Evolutionary conservation across 495 filamentous ascomycete species (phyloP).

Genomic region (Neurospora sp.): DNA sequence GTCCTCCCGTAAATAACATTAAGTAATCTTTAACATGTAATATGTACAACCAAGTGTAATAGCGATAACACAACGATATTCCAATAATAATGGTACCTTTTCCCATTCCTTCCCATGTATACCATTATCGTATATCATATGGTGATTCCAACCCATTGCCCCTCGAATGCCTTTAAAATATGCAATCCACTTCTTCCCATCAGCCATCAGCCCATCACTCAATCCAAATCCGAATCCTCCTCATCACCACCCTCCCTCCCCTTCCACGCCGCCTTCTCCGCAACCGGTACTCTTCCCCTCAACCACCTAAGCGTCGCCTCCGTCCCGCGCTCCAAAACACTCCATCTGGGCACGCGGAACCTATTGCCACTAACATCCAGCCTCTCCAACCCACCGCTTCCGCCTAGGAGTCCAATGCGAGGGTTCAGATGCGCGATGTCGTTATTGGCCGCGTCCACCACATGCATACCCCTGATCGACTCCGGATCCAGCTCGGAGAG

Average conservation of each 20-base stretch:
- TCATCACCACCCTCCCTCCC: slow-evolving; percentile 23
- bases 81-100: not conserved
- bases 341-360: slow-evolving; percentile 80
- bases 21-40: not conserved
- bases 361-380: slow-evolving; percentile 66
- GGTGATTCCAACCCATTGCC: not conserved
- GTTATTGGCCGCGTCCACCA: slow-evolving; percentile 74
- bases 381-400: slow-evolving; percentile 41
- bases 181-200: not conserved
- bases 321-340: slow-evolving; percentile 77
- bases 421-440: slow-evolving; percentile 69
- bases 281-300: slow-evolving; percentile 61
- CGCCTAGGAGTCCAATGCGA: slow-evolving; percentile 61
- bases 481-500: slow-evolving; percentile 63
- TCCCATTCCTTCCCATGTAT: not conserved
- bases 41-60: not conserved
- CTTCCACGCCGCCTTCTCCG: slow-evolving; percentile 44
- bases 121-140: not conserved
- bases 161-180: not conserved
- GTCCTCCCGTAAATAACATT: not conserved
- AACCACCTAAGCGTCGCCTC: slow-evolving; percentile 79
- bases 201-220: not conserved
- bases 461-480: slow-evolving; percentile 58
- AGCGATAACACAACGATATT: not conserved
- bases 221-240: slow-evolving; percentile 27